These are phyloP conservation scores for Cryptomeria japonica DNA, from an alignment of 75 land plant genomes.

Conservation along the genomic window DNA sequence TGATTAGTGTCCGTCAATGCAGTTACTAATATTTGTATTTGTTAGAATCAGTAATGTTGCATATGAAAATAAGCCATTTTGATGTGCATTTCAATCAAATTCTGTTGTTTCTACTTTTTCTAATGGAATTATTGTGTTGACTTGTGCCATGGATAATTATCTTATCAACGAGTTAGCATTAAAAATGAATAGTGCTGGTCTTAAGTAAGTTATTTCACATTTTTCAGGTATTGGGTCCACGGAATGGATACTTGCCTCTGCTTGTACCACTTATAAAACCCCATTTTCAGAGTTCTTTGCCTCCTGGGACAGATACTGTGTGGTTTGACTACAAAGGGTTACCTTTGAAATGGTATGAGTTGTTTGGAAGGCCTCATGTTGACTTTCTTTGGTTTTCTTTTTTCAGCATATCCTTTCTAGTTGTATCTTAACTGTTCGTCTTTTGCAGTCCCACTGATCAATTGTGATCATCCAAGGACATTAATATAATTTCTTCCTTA, in stretches of 20 bases:
- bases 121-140: neutral
- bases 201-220: neutral
- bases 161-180: neutral
- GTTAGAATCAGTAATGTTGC: neutral
- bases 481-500: neutral
- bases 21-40: neutral
- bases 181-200: neutral
- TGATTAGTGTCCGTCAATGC: neutral
- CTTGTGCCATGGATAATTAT: neutral
- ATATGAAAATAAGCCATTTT: neutral
- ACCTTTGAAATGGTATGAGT: conserved; percentile 83
- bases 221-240: conserved; percentile 78
- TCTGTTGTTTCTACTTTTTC: neutral
- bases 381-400: neutral
- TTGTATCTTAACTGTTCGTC: neutral
- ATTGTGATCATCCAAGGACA: neutral
- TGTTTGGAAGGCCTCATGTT: neutral
- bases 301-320: conserved; percentile 79
- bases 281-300: conserved; percentile 72
- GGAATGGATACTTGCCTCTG: conserved; percentile 91
- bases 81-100: neutral
- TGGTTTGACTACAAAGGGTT: conserved; percentile 98
- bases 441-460: neutral
- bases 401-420: neutral
- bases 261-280: conserved; percentile 62